Base-by-base conservation (phyloP, 768 basidiomycete genomes). In the Coprinellus aureogranulatus region DNA sequence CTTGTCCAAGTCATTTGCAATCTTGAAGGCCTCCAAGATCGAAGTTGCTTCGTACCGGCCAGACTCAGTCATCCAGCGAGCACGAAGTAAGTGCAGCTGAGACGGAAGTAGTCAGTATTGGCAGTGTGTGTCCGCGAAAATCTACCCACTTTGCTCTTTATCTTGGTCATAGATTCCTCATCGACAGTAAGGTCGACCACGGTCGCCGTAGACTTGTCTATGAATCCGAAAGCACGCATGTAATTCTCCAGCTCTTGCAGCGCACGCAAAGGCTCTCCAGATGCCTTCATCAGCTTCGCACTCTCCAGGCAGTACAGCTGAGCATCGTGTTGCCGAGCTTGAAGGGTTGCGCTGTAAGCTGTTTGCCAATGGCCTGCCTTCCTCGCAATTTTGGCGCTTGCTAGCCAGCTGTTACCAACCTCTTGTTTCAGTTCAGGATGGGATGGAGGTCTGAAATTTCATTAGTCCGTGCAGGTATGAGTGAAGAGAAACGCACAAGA, bases 361-460 rank as follows among this genome's bases (percentile, higher is more conserved):
- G 96, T 98, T 74, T 98, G 96, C 79, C 85, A 88, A 68, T 98
- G 94, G 0, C 92, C 90, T 2, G 94, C 91, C 68, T 98, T 99
- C 31, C 97, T 79, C 31, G 97, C 97, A 55, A 94, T 94, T 69
- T 95, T 98, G n/a, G 95, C 89, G 59, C 89, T 98, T 26, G 84
- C 78, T 12, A 98, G 80, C 97, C 97, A 99, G 1, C 92, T 87
- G 47, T 82, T 81, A 2, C 93, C 89, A 37, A 95, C 86, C 62
- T 89, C 87, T 14, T 73, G 72, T 31, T 68, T 76, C n/a, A 83
- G 70, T 40, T 70, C 71, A 14, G 72, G 65, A 46, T 74, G 72
- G 26, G 74, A 68, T 40, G 69, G 68, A 27, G 72, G 67, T 20
- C 73, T 75, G 49, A 22, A 44, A 44, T 46, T 62, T 60, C 44